Evolutionary conservation across 345 rosid species (phyloP), one percentile per base, ranked within the genome.

Genomic region (Cardamine chenopodiifolia): DNA sequence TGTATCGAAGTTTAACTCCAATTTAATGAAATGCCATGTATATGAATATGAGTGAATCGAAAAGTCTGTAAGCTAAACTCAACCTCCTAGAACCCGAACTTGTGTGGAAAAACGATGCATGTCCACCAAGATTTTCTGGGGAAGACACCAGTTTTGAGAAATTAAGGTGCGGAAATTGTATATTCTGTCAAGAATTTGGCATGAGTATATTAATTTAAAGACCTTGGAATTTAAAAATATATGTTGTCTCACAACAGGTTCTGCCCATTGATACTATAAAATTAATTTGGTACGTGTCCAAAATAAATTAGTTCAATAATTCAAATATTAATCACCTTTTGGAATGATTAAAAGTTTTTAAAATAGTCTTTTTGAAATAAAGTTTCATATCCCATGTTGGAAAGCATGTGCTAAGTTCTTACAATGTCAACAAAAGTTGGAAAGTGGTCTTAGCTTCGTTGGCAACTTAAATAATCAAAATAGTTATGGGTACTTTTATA

Each of bases 361-460:
- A 55, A 57, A 56, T 26, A 71, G 7, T 15, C 15, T 58, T 71
- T 71, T 77, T 48, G 29, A 66, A 65, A 71, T 78, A 71, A 71
- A 78, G 81, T 31, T 64, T 20, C 62, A 49, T 39, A 23, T 65
- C 49, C 77, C 81, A 58, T 71, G 77, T 77, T 71, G 76, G 76
- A 77, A 77, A 71, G 73, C 80, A 78, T 71, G 73, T 78, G 72
- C 68, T 13, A 58, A 71, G 66, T 76, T 47, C 26, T 15, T 62
- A 45, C 65, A 54, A 59, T 61, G 66, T 26, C 58, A 69, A 44
- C 54, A 15, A 54, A 63, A 70, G 80, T 71, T 77, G 77, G 77
- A 71, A 71, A 78, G 81, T 71, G 69, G 69, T 66, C 63, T 71
- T 71, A 5, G 68, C 68, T 71, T 66, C 72, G 81, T 71, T 78